Evolutionary conservation across 495 filamentous ascomycete genomes (phyloP).

Genomic region (Saxophila tyrrhenica): DNA sequence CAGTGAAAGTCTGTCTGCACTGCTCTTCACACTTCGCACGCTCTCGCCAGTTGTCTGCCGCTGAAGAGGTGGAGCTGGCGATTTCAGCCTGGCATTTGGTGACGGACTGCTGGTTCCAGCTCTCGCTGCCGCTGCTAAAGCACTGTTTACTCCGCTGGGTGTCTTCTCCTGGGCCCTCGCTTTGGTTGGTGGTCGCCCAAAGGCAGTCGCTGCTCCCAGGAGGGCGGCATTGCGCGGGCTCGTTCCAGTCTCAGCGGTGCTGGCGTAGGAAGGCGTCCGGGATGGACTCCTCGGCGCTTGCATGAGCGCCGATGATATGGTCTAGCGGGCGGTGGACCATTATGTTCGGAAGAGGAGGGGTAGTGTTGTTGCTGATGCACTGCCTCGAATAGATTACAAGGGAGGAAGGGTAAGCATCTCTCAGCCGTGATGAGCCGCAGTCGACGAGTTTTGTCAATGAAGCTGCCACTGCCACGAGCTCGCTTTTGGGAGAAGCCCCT

Average conservation of each 20-base stretch:
- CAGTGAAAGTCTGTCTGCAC: constrained; percentile 2
- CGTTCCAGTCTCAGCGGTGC: neutral
- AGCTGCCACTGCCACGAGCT: too few species aligned
- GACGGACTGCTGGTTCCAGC: constrained; percentile 8
- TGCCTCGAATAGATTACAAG: neutral
- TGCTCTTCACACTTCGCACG: constrained; percentile 11
- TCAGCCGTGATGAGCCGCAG: too few species aligned
- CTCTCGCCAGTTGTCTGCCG: neutral
- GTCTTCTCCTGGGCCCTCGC: constrained; percentile 4
- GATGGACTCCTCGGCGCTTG: constrained; percentile 1
- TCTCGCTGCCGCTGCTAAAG: constrained; percentile 39
- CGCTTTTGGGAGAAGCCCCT: too few species aligned
- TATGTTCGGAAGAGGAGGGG: neutral
- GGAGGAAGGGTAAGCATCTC: neutral
- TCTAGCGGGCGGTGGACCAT: constrained; percentile 1
- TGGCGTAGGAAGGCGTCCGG: constrained; percentile 2
- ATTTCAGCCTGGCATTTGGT: constrained; percentile 6
- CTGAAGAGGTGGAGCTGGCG: constrained; percentile 1
- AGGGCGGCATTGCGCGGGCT: constrained; percentile 14
- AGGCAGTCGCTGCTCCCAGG: constrained; percentile 16
- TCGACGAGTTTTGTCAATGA: too few species aligned
- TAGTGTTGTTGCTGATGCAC: neutral
- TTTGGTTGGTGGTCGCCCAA: neutral
- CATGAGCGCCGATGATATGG: constrained; percentile 7
- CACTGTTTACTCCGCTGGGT: constrained; percentile 29